These are phyloP conservation scores for Syzygium aqueum DNA, from an alignment of 345 rosid genomes.

Conservation along the genomic window DNA sequence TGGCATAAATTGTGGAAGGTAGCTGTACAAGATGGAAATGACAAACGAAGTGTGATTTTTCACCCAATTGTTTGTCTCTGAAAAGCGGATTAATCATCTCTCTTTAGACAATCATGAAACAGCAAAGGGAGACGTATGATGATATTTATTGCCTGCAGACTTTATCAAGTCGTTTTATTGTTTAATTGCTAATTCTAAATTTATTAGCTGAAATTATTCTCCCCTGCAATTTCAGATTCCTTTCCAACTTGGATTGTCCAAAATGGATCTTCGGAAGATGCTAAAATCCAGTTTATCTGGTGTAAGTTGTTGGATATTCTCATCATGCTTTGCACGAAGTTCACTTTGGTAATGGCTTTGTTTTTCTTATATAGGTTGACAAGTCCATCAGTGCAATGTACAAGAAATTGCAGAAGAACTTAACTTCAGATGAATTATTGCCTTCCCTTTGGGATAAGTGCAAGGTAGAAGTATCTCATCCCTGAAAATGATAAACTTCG, in stretches of 20 bases:
- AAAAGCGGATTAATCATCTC: neutral
- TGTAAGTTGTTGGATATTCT: constrained; percentile 30
- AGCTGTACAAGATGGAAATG: neutral
- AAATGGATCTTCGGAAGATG: constrained; percentile 82
- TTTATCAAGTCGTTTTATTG: neutral
- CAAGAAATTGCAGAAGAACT: constrained; percentile 91
- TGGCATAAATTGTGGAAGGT: neutral
- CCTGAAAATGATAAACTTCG: neutral
- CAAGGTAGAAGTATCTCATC: constrained; percentile 48
- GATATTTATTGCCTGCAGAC: neutral
- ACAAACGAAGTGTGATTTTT: neutral
- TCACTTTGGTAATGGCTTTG: neutral
- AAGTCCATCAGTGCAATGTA: constrained; percentile 84
- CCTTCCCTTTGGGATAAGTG: constrained; percentile 98
- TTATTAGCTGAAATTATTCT: constrained; percentile 2
- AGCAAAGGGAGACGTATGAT: neutral
- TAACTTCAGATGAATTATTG: constrained; percentile 81
- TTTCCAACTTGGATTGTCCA: constrained; percentile 83
- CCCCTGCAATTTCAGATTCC: constrained; percentile 56
- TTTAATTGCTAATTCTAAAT: neutral
- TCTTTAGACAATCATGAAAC: neutral
- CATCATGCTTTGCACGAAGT: neutral
- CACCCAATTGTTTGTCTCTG: neutral
- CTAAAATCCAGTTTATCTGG: constrained; percentile 80
- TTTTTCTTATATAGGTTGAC: constrained; percentile 47